These are phyloP conservation scores for Pythium utonaiense DNA, from an alignment of 352 stramenopile genomes.

Conservation along the genomic window DNA sequence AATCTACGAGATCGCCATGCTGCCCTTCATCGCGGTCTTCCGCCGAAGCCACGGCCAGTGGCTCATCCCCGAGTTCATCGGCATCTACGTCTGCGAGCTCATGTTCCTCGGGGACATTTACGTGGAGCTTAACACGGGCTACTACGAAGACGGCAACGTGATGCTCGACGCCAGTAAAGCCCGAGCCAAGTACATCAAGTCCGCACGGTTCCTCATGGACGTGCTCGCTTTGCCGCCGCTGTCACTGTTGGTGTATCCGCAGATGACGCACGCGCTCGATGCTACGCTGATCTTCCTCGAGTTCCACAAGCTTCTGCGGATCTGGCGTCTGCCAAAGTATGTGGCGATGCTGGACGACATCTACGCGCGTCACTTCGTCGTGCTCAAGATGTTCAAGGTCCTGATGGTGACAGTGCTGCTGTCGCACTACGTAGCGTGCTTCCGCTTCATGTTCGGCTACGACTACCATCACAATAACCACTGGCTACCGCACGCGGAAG, in stretches of 20 bases:
- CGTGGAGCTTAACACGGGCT: conserved; percentile 65
- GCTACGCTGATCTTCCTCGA: conserved; percentile 38
- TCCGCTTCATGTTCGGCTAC: conserved; percentile 53
- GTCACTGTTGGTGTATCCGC: conserved; percentile 27
- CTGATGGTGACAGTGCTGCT: conserved; percentile 42
- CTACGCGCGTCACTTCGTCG: conserved; percentile 49
- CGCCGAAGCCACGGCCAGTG: conserved; percentile 5
- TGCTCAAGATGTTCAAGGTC: conserved; percentile 71
- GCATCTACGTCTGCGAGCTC: conserved; percentile 49
- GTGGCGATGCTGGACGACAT: conserved; percentile 52
- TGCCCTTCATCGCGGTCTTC: conserved; percentile 54
- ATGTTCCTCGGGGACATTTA: conserved; percentile 58
- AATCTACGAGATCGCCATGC: conserved; percentile 50
- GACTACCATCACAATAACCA: conserved; percentile 38
- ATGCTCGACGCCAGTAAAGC: conserved; percentile 46
- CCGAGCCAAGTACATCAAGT: conserved; percentile 47
- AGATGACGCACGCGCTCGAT: not conserved
- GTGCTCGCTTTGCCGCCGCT: conserved; percentile 40
- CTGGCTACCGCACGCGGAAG: conserved; percentile 39
- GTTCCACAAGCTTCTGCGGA: conserved; percentile 55
- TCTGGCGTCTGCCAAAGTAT: conserved; percentile 50
- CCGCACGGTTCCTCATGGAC: conserved; percentile 47
- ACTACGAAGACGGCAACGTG: conserved; percentile 66
- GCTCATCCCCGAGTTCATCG: conserved; percentile 28
- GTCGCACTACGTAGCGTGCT: conserved; percentile 57